Conservation (phyloP, 371 early-diverging fungal species). For the Lichtheimia ramosa region DNA sequence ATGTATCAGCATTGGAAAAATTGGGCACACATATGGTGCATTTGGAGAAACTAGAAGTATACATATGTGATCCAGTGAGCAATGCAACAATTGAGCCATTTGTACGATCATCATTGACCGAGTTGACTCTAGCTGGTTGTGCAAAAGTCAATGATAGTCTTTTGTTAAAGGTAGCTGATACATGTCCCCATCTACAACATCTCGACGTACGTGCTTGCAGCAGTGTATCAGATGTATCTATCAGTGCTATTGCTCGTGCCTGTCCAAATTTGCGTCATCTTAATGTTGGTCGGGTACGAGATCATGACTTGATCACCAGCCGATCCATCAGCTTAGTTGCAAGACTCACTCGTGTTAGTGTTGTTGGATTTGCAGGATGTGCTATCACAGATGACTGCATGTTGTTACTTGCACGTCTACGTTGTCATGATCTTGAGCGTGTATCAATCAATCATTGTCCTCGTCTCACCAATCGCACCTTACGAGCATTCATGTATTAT, state of each 20-base stretch:
- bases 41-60: slow-evolving; percentile 40
- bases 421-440: slow-evolving; percentile 46
- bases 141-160: slow-evolving; percentile 52
- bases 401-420: slow-evolving; percentile 43
- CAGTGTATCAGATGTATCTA: slow-evolving; percentile 49
- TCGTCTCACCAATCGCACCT: slow-evolving; percentile 49
- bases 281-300: slow-evolving; percentile 59
- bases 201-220: slow-evolving; percentile 62
- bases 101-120: slow-evolving; percentile 35
- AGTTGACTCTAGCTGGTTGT: slow-evolving; percentile 57
- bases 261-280: slow-evolving; percentile 53
- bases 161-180: slow-evolving; percentile 36
- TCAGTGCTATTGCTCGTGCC: slow-evolving; percentile 40
- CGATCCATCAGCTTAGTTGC: slow-evolving; percentile 55
- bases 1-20: slow-evolving; percentile 29
- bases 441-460: slow-evolving; percentile 61
- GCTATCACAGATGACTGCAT: slow-evolving; percentile 58
- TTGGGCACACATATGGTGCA: slow-evolving; percentile 16
- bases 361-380: slow-evolving; percentile 60
- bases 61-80: slow-evolving; percentile 56
- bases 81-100: slow-evolving; percentile 41
- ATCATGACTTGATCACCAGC: slow-evolving; percentile 48
- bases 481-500: slow-evolving; percentile 44
- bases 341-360: slow-evolving; percentile 45
- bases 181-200: slow-evolving; percentile 48